Conservation (phyloP, 2,329 filamentous ascomycete species). For the Hysterium pulicare region DNA sequence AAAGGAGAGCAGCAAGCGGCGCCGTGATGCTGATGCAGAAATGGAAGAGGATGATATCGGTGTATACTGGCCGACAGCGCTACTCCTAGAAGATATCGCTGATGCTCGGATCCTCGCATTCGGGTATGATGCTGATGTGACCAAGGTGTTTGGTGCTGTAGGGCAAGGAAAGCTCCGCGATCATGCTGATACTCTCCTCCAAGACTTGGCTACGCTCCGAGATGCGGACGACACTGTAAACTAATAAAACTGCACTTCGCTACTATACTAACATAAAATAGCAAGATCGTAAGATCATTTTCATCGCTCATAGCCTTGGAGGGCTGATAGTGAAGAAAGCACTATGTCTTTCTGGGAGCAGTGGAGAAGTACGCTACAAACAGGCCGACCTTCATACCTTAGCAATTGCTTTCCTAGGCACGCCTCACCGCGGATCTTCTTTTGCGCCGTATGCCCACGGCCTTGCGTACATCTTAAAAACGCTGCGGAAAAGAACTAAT, state of each 20-base stretch:
- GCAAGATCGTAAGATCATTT: background rate
- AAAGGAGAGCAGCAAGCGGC: no score
- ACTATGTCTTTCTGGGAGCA: background rate
- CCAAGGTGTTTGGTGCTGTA: background rate
- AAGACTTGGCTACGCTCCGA: background rate
- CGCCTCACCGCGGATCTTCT: background rate
- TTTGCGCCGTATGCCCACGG: background rate
- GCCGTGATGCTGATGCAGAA: no score
- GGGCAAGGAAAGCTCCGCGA: background rate
- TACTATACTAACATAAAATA: no score
- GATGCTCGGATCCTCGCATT: constrained; percentile 2
- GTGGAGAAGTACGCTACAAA: background rate
- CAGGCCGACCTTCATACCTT: background rate
- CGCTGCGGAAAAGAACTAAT: constrained; percentile 2
- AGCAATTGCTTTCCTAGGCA: constrained; percentile 1
- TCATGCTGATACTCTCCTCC: background rate
- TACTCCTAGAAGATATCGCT: background rate
- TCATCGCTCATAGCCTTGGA: constrained; percentile 2
- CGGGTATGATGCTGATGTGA: constrained; percentile 1
- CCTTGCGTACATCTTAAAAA: background rate
- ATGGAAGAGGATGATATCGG: no score
- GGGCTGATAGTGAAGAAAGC: background rate
- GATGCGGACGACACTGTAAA: no score
- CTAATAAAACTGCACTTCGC: no score
- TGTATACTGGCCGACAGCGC: background rate